Conservation (phyloP, 164 flowering plant genomes). For the Vitis riparia region DNA sequence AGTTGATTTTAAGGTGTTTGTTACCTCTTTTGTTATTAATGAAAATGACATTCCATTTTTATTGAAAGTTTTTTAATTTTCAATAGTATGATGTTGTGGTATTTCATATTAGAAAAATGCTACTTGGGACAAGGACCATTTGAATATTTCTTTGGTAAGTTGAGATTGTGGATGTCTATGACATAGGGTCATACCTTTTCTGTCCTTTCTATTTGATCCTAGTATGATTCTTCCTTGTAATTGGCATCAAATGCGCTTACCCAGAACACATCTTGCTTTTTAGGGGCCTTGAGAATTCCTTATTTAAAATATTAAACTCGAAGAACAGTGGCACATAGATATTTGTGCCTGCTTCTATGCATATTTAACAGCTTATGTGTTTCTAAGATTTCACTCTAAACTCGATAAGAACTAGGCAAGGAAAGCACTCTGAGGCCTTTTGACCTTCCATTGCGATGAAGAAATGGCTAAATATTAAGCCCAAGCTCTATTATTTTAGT, state of each 20-base stretch:
- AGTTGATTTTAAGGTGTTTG: background rate
- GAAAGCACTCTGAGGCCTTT: constrained; percentile 69
- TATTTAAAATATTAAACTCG: constrained; percentile 11
- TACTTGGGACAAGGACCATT: constrained; percentile 32
- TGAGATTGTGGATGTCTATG: constrained; percentile 43
- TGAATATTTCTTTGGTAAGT: constrained; percentile 34
- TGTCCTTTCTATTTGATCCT: constrained; percentile 46
- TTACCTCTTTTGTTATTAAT: constrained; percentile 1
- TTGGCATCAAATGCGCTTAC: constrained; percentile 20
- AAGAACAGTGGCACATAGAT: background rate
- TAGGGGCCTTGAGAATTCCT: constrained; percentile 3
- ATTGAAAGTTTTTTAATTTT: constrained; percentile 18
- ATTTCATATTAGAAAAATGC: constrained; percentile 11
- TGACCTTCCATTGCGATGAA: constrained; percentile 97
- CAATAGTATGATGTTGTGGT: constrained; percentile 10
- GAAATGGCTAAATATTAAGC: constrained; percentile 94
- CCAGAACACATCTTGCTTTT: no score
- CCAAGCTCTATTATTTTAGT: constrained; percentile 79
- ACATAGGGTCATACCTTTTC: constrained; percentile 28
- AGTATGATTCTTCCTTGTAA: constrained; percentile 19
- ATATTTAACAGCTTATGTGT: constrained; percentile 9
- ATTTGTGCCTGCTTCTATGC: constrained; percentile 3
- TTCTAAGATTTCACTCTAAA: constrained; percentile 1
- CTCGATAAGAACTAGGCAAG: constrained; percentile 54
- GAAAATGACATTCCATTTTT: constrained; percentile 28